These are phyloP conservation scores for Dendrocalamus sinicus DNA, from an alignment of 176 grass and related monocot genomes.

Conservation along the genomic window DNA sequence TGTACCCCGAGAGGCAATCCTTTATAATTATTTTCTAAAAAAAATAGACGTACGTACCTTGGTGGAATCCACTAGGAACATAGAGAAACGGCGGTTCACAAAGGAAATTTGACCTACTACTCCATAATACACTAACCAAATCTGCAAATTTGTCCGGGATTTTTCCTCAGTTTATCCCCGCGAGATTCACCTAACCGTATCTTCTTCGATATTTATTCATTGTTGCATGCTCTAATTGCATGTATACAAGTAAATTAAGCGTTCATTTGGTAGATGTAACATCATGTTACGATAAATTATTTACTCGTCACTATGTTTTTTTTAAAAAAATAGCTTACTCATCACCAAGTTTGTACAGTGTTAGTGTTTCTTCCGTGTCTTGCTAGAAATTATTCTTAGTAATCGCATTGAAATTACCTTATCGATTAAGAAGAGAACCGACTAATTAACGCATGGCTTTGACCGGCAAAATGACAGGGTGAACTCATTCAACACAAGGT, in stretches of 20 bases:
- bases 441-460: not conserved
- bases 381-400: not conserved
- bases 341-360: not conserved
- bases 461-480: not conserved
- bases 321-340: not conserved
- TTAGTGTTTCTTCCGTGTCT: not conserved
- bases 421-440: not conserved
- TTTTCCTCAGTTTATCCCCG: too few relatives aligned
- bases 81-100: too few relatives aligned
- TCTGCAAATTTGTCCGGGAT: too few relatives aligned
- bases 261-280: not conserved
- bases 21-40: too few relatives aligned
- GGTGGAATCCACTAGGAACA: too few relatives aligned
- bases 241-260: not conserved
- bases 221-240: too few relatives aligned
- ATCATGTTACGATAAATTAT: not conserved
- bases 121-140: too few relatives aligned
- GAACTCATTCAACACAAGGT: not conserved
- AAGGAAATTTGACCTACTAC: too few relatives aligned
- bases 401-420: not conserved
- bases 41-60: too few relatives aligned
- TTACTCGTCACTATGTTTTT: not conserved
- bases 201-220: too few relatives aligned
- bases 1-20: too few relatives aligned
- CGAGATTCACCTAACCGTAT: too few relatives aligned